Percentiles rank a stretch among this genome's conserved stretches.
phyloP scores from a whole-genome alignment of 2,329 filamentous ascomycete genomes.

The Hymenoscyphus repandus region DNA sequence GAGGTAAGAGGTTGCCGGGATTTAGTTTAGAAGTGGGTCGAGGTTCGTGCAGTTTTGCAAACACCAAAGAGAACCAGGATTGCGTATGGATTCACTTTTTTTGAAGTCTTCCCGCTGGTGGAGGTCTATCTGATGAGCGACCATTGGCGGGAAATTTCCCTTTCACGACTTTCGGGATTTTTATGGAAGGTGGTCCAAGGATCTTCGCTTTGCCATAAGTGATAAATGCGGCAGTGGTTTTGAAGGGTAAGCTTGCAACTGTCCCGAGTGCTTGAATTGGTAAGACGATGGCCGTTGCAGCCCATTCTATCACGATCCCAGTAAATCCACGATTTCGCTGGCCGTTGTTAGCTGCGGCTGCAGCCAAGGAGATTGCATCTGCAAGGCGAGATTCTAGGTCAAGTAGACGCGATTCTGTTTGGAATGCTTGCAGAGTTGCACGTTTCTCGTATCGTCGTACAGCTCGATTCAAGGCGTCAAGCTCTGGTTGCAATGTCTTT shows the following conservation, averaged over 20 bases:
- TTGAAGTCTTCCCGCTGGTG: constrained; percentile 16
- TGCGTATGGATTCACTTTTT: constrained; percentile 11
- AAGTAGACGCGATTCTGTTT: constrained; percentile 70
- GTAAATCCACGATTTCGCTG: constrained; percentile 19
- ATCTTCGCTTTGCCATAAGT: constrained; percentile 19
- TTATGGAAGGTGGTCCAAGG: constrained; percentile 9
- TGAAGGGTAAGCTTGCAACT: constrained; percentile 25
- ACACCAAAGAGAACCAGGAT: too few relatives aligned
- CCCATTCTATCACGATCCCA: constrained; percentile 26
- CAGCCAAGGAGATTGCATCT: constrained; percentile 76
- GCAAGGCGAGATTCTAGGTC: constrained; percentile 66
- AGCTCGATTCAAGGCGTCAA: constrained; percentile 83
- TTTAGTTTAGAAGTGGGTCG: too few relatives aligned
- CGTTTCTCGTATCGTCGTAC: constrained; percentile 91
- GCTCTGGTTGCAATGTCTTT: constrained; percentile 67
- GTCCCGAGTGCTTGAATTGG: constrained; percentile 25
- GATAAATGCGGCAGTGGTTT: constrained; percentile 15
- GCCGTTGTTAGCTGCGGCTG: constrained; percentile 54
- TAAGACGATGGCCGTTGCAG: constrained; percentile 22
- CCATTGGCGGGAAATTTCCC: constrained; percentile 13
- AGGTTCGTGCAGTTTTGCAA: too few relatives aligned
- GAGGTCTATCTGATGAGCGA: constrained; percentile 8
- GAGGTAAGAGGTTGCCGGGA: too few relatives aligned
- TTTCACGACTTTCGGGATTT: constrained; percentile 16
- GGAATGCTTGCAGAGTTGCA: constrained; percentile 65